phyloP scores from a whole-genome alignment of 2,329 filamentous ascomycete species.

The Curvularia eragrostidis region DNA sequence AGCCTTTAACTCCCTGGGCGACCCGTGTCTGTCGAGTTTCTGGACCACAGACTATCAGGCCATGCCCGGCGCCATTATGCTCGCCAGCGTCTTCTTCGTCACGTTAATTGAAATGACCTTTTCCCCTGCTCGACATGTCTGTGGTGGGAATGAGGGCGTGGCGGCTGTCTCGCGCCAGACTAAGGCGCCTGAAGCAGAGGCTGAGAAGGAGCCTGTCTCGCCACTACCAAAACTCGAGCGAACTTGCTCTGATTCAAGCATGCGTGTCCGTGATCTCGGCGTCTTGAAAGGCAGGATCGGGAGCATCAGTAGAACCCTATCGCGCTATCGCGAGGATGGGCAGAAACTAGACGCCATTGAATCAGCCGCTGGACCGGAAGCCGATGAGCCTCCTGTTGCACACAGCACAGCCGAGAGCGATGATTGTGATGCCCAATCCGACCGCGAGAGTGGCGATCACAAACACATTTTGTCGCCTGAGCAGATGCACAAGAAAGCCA shows the following conservation, averaged over 20 bases:
- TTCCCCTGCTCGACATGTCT: conserved; percentile 63
- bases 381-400: conserved; percentile 55
- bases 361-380: conserved; percentile 42
- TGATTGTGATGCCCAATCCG: conserved; percentile 32
- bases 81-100: conserved; percentile 65
- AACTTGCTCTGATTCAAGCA: conserved; percentile 32
- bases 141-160: conserved; percentile 58
- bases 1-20: conserved; percentile 57
- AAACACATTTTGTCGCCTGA: conserved; percentile 23
- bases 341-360: conserved; percentile 50
- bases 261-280: conserved; percentile 35
- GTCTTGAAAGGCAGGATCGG: conserved; percentile 31
- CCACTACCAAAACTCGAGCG: conserved; percentile 18
- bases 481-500: conserved; percentile 39
- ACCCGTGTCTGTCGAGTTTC: conserved; percentile 62
- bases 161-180: conserved; percentile 28
- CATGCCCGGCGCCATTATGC: conserved; percentile 69
- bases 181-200: conserved; percentile 10
- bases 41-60: conserved; percentile 66
- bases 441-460: conserved; percentile 31
- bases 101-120: conserved; percentile 68
- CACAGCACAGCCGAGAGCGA: conserved; percentile 26
- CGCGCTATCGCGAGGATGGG: conserved; percentile 35
- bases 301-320: conserved; percentile 41
- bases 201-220: conserved; percentile 8